These are phyloP conservation scores for Neopestalotiopsis rosae DNA, from an alignment of 2,329 filamentous ascomycete species.

Conservation along the genomic window DNA sequence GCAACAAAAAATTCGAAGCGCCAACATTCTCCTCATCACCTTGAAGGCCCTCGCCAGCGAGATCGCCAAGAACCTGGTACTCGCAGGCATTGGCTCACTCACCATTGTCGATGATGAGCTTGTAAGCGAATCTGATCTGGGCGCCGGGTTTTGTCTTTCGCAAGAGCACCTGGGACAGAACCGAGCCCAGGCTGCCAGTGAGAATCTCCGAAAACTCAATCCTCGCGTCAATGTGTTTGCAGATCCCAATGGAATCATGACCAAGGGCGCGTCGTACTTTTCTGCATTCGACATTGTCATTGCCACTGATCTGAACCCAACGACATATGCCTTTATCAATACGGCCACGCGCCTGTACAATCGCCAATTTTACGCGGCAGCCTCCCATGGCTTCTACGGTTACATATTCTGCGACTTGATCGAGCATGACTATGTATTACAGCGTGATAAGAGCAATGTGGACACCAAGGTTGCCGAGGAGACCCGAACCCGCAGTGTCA, in stretches of 20 bases:
- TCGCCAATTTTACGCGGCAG: conserved; percentile 87
- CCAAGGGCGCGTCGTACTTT: conserved; percentile 77
- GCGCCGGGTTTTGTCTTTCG: conserved; percentile 81
- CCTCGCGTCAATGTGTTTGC: conserved; percentile 80
- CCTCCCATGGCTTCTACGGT: conserved; percentile 87
- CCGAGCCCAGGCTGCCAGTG: conserved; percentile 80
- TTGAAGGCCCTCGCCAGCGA: conserved; percentile 90
- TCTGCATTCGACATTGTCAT: conserved; percentile 83
- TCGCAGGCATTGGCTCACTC: conserved; percentile 89
- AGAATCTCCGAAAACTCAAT: conserved; percentile 85
- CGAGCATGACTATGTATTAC: conserved; percentile 86
- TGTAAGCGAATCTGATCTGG: conserved; percentile 81
- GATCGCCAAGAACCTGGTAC: conserved; percentile 94
- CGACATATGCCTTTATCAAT: conserved; percentile 79
- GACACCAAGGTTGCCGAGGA: conserved; percentile 67
- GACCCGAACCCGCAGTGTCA: conserved; percentile 76
- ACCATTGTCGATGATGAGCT: conserved; percentile 82
- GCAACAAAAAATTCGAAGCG: conserved; percentile 88
- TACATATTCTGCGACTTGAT: conserved; percentile 95
- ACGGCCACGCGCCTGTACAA: conserved; percentile 80
- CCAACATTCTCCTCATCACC: conserved; percentile 87
- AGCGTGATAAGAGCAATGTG: conserved; percentile 82
- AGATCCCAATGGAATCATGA: conserved; percentile 70
- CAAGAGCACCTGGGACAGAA: conserved; percentile 76
- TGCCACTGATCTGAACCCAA: conserved; percentile 83